These are phyloP conservation scores for Hygrophoropsis aurantiaca DNA, from an alignment of 768 basidiomycete genomes.

Conservation along the genomic window DNA sequence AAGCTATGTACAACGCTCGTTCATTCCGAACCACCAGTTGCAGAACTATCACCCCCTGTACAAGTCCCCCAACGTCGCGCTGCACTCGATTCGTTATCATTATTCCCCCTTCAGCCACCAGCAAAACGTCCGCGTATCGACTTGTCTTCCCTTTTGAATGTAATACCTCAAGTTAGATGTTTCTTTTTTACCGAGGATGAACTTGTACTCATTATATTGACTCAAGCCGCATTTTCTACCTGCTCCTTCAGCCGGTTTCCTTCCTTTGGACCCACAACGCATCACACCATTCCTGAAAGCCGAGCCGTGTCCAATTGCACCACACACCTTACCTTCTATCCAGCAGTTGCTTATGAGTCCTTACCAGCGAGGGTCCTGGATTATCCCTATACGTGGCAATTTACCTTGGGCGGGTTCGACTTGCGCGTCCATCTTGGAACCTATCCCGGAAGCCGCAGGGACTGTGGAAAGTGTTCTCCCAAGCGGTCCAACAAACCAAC, in stretches of 20 bases:
- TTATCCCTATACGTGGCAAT: conserved; percentile 55
- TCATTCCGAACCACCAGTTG: too few relatives aligned
- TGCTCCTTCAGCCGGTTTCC: conserved; percentile 12
- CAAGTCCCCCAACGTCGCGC: not conserved
- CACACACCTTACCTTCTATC: conserved; percentile 32
- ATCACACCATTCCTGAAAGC: conserved; percentile 34
- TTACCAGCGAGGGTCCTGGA: conserved; percentile 51
- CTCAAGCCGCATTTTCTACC: conserved; percentile 23
- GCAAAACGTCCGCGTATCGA: conserved; percentile 37
- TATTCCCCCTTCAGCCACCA: conserved; percentile 9
- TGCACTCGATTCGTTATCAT: not conserved
- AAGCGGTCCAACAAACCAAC: conserved; percentile 11
- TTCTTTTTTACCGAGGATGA: not conserved
- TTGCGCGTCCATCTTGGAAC: conserved; percentile 39
- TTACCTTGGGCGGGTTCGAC: conserved; percentile 50
- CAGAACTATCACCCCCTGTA: too few relatives aligned
- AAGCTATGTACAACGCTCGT: too few relatives aligned
- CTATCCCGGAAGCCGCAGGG: conserved; percentile 13
- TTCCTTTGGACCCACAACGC: conserved; percentile 17
- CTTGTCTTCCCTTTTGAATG: conserved; percentile 30
- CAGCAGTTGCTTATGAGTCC: conserved; percentile 22
- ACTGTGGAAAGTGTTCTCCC: conserved; percentile 18
- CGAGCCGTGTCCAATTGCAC: conserved; percentile 36
- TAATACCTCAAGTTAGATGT: conserved; percentile 45
- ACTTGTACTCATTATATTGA: conserved; percentile 10